Base-by-base conservation (phyloP, 1,139 yeast genomes). In the Hanseniaspora sp. region DNA sequence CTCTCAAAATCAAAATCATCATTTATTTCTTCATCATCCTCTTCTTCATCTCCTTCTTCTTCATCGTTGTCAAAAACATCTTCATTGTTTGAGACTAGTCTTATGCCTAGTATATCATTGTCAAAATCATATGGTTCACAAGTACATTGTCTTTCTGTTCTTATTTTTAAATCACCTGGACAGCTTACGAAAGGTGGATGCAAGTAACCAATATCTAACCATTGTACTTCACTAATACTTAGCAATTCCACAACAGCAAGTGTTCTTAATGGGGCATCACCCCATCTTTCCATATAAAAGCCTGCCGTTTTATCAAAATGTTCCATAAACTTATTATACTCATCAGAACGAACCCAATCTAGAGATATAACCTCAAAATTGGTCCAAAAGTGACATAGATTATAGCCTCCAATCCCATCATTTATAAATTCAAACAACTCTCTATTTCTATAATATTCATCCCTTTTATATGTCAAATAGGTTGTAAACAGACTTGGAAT, bases 211-310 rank as follows among this genome's bases (percentile, higher is more conserved):
- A 92, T 76, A 59, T 88, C 95, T 67, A 92, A 90, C 67, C 88
- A 95, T 63, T 86, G 90, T 52, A 92, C 76, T 62, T 80, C 76
- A 39, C 77, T 78, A 66, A 76, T 83, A 63, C 85, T 86, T 55
- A 87, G 72, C 53, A 92, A 69, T 38, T 90, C 67, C 1, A 82
- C 69, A 5, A 82, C 78, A 0, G 81, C 97, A 37, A 90, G 76
- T 0, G 95, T 75, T 67, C 92, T 97, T 6, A 92, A 95, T 0
- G 98, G 97, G 0, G 97, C 97, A 70, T 92, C 98, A 4, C 98
- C 98, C 98, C 97, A 92, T 60, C 98, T 73, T 67, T 84, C 94
- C 64, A 87, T 87, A 66, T 85, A 85, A 63, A 90, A 88, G 0
- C 96, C 96, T 1, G 95, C 95, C 0, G 80, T 69, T 48, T 71